These are phyloP conservation scores for Calvatia gigantea DNA, from an alignment of 768 basidiomycete genomes.

Conservation along the genomic window DNA sequence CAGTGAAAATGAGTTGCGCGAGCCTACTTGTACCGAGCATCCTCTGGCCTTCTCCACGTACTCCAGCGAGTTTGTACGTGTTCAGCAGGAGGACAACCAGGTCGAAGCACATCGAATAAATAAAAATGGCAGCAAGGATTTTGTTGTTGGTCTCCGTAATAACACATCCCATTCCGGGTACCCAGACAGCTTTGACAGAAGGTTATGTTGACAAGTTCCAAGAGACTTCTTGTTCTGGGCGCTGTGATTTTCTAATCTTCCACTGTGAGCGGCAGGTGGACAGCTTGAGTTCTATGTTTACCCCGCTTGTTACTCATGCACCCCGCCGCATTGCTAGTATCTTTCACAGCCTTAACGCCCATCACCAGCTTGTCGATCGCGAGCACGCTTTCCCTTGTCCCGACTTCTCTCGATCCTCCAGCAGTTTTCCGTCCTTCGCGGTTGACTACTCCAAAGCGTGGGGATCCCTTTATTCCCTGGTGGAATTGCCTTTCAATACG, in stretches of 20 bases:
- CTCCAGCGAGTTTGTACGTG: conserved; percentile 50
- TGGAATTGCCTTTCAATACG: too few relatives aligned
- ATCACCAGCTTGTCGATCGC: neutral
- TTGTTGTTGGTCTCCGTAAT: conserved; percentile 61
- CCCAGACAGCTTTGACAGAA: conserved; percentile 54
- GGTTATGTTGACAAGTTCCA: neutral
- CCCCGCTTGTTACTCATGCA: neutral
- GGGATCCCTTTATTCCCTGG: too few relatives aligned
- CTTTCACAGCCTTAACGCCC: neutral
- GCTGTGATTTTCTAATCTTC: conserved; percentile 9
- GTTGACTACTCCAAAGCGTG: too few relatives aligned
- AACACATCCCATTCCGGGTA: conserved; percentile 41
- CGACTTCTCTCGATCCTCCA: neutral
- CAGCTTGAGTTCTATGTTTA: neutral
- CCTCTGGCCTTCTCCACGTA: conserved; percentile 16
- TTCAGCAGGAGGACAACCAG: conserved; percentile 56
- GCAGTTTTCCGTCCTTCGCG: too few relatives aligned
- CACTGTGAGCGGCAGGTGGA: neutral
- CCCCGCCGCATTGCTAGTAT: neutral
- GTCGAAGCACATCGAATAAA: conserved; percentile 77
- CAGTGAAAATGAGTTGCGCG: conserved; percentile 61
- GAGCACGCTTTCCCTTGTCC: neutral
- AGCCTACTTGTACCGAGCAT: conserved; percentile 40
- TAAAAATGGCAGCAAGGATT: conserved; percentile 65
- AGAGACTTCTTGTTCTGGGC: neutral